A percentile compares a stretch with the other conserved stretches of the same genome.
These are phyloP conservation scores for Mediolabrus comicus DNA, from an alignment of 108 stramenopile species.

Conservation along the genomic window DNA sequence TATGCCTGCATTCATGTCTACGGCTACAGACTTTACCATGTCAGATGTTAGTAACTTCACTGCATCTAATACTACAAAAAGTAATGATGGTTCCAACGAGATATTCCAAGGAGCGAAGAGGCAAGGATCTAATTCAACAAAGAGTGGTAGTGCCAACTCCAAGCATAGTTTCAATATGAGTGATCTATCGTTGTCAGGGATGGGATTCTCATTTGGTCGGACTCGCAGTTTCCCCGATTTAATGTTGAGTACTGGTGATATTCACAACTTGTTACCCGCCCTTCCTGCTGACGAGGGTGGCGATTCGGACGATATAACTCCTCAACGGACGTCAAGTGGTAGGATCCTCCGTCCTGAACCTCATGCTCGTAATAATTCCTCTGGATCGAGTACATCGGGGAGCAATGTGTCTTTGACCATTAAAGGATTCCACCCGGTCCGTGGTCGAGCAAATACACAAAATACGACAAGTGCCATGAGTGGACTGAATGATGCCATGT, in stretches of 20 bases:
- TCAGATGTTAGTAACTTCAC: conserved; percentile 31
- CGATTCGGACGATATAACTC: conserved; percentile 1
- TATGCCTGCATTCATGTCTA: conserved; percentile 26
- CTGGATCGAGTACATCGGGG: conserved; percentile 17
- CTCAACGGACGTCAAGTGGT: conserved; percentile 9
- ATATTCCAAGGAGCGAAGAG: conserved; percentile 5
- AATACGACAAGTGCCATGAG: conserved; percentile 5
- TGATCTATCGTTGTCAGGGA: conserved; percentile 21
- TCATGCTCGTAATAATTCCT: neutral
- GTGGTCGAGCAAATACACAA: conserved; percentile 26
- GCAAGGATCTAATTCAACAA: neutral
- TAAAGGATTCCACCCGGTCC: conserved; percentile 24
- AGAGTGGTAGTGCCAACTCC: conserved; percentile 26
- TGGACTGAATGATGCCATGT: conserved; percentile 42
- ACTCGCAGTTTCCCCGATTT: conserved; percentile 41
- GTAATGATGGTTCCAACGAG: neutral
- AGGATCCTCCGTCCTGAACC: conserved; percentile 10
- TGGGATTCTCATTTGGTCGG: conserved; percentile 17
- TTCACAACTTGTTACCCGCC: conserved; percentile 5
- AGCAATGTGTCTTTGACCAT: conserved; percentile 27
- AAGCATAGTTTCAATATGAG: conserved; percentile 8
- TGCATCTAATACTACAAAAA: neutral
- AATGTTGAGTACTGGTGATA: conserved; percentile 29
- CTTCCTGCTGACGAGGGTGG: conserved; percentile 7
- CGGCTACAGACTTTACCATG: conserved; percentile 36